Conservation (phyloP, 192 early-diverging fungal species). For the Coemansia sp. region DNA sequence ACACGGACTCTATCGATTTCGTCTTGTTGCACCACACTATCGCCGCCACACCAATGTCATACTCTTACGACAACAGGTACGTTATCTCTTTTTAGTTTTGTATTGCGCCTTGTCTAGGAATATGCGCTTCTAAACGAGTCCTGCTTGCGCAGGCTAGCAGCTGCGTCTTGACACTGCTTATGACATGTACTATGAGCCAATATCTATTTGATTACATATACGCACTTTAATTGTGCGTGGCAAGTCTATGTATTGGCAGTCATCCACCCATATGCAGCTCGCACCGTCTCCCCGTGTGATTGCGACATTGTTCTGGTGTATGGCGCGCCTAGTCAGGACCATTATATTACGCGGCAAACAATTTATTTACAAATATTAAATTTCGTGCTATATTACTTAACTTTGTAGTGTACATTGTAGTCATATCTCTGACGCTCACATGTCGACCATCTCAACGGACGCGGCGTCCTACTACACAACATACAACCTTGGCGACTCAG, state of each 20-base stretch:
- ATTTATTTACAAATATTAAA: slow-evolving; percentile 13
- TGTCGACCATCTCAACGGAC: slow-evolving; percentile 42
- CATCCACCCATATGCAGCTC: not conserved
- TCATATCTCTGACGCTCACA: slow-evolving; percentile 41
- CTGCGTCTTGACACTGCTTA: not conserved
- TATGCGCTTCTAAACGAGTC: not conserved
- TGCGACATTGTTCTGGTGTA: slow-evolving; percentile 1
- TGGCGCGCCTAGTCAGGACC: slow-evolving; percentile 1
- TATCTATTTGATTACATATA: not conserved
- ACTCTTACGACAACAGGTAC: slow-evolving; percentile 52
- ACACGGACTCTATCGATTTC: not conserved
- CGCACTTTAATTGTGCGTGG: slow-evolving; percentile 4
- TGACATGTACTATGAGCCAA: not conserved
- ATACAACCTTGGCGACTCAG: slow-evolving; percentile 28
- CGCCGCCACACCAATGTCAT: slow-evolving; percentile 25
- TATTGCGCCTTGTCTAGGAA: not conserved
- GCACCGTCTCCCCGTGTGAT: not conserved
- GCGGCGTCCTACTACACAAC: slow-evolving; percentile 42
- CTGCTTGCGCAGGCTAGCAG: not conserved
- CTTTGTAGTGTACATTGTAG: slow-evolving; percentile 24
- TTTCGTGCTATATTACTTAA: slow-evolving; percentile 1
- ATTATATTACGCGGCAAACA: not conserved
- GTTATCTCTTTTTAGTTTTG: slow-evolving; percentile 1
- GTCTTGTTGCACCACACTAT: not conserved
- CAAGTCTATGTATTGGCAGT: not conserved